Percentiles rank a stretch among this genome's conserved stretches.
Evolutionary conservation across 108 stramenopile genomes (phyloP).

Genomic region (Cyclotella distinguenda): DNA sequence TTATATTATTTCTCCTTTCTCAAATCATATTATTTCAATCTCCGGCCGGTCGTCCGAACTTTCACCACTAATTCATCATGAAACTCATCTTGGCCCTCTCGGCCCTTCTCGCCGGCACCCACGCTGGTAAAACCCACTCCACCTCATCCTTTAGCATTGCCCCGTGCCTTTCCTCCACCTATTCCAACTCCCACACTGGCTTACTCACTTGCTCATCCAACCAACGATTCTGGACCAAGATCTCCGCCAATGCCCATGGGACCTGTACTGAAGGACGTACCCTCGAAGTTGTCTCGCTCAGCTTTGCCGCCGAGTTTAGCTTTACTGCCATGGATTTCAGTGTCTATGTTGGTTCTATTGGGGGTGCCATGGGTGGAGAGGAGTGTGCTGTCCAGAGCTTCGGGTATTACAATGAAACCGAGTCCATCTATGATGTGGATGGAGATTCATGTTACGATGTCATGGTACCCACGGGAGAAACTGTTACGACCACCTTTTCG

Average conservation of each 20-base stretch:
- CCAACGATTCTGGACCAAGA: constrained; percentile 8
- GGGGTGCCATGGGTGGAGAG: constrained; percentile 3
- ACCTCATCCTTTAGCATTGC: not conserved
- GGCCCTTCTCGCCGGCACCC: too few species aligned
- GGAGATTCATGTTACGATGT: constrained; percentile 19
- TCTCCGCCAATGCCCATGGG: not conserved
- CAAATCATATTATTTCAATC: too few species aligned
- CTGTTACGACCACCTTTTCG: not conserved
- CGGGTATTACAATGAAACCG: not conserved
- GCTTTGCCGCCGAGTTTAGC: not conserved
- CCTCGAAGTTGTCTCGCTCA: not conserved
- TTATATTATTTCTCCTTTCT: too few species aligned
- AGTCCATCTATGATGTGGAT: not conserved
- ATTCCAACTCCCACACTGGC: not conserved
- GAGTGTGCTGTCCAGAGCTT: not conserved
- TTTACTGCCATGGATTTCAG: not conserved
- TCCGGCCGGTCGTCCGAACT: too few species aligned
- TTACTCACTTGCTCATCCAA: not conserved
- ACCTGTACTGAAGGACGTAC: not conserved
- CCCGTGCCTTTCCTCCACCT: not conserved
- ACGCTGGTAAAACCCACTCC: not conserved
- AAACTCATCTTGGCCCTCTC: too few species aligned
- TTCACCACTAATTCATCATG: too few species aligned
- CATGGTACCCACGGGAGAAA: not conserved
- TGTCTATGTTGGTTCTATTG: not conserved